Conservation (phyloP, 345 rosid species). For the Eucalyptus urophylla region DNA sequence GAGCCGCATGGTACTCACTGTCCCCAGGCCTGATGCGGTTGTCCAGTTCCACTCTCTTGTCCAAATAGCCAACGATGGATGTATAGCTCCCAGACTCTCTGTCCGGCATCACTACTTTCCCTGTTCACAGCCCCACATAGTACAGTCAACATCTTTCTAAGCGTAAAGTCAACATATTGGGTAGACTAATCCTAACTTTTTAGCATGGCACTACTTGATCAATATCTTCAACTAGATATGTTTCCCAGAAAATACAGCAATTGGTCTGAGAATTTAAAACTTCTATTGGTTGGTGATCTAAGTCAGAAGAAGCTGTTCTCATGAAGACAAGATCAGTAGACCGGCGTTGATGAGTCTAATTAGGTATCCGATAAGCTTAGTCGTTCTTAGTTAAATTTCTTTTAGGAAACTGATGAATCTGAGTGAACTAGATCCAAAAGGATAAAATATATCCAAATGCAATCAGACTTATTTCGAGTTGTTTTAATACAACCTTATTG, state of each 20-base stretch:
- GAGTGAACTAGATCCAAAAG: neutral
- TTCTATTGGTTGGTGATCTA: neutral
- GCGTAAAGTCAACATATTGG: neutral
- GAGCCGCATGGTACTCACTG: slow-evolving; percentile 25
- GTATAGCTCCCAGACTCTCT: slow-evolving; percentile 19
- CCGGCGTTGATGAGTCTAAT: neutral
- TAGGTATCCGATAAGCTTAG: neutral
- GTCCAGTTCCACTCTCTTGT: slow-evolving; percentile 36
- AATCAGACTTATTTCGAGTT: neutral
- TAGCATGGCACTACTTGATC: neutral
- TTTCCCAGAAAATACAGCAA: neutral
- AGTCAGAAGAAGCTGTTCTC: neutral
- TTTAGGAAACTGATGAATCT: neutral
- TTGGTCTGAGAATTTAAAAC: neutral
- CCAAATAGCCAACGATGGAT: slow-evolving; percentile 31
- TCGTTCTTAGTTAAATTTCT: no score
- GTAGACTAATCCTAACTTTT: neutral
- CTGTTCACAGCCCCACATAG: slow-evolving; percentile 1
- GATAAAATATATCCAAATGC: neutral
- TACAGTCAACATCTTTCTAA: neutral
- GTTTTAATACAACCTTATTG: neutral
- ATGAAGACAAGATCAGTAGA: neutral
- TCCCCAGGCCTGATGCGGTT: slow-evolving; percentile 17
- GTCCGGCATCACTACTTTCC: slow-evolving; percentile 29
- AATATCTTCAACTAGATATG: neutral